Evolutionary conservation across 805 yeast species (phyloP).

Genomic region (Ogataea paradorogensis): DNA sequence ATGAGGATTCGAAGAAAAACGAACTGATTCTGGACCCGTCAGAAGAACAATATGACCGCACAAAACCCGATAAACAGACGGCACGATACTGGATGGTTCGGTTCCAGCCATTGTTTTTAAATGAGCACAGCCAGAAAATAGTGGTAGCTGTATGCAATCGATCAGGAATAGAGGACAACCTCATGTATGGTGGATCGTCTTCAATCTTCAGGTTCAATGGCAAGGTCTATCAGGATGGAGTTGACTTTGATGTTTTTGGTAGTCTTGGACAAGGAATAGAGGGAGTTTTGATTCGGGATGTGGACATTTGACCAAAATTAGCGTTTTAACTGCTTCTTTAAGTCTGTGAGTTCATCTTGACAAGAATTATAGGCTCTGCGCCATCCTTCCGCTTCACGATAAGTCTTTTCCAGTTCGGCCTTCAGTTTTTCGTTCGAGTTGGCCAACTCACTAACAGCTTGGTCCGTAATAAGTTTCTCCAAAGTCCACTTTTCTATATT

Average conservation of each 20-base stretch:
- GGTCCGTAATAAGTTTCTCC: conserved; percentile 89
- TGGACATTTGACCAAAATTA: conserved; percentile 35
- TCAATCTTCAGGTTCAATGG: conserved; percentile 56
- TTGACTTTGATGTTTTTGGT: conserved; percentile 53
- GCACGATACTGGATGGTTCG: conserved; percentile 68
- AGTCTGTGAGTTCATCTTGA: conserved; percentile 15
- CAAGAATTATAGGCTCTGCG: conserved; percentile 43
- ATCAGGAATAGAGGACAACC: conserved; percentile 70
- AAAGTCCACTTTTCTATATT: conserved; percentile 93
- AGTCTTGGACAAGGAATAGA: conserved; percentile 61
- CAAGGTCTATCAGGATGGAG: conserved; percentile 22
- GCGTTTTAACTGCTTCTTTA: conserved; percentile 15
- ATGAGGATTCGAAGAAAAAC: conserved; percentile 10
- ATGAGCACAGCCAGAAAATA: conserved; percentile 17
- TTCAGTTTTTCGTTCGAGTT: conserved; percentile 85
- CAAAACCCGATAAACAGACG: conserved; percentile 26
- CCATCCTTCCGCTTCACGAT: conserved; percentile 86
- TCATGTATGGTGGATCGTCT: conserved; percentile 66
- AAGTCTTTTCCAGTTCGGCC: conserved; percentile 84
- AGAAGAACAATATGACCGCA: conserved; percentile 13
- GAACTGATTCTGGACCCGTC: conserved; percentile 5
- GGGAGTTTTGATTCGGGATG: conserved; percentile 61
- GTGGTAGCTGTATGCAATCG: conserved; percentile 63
- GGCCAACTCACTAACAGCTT: conserved; percentile 80
- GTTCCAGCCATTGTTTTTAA: conserved; percentile 35